phyloP scores from a whole-genome alignment of 768 basidiomycete species.

The Arthromyces matolae region DNA sequence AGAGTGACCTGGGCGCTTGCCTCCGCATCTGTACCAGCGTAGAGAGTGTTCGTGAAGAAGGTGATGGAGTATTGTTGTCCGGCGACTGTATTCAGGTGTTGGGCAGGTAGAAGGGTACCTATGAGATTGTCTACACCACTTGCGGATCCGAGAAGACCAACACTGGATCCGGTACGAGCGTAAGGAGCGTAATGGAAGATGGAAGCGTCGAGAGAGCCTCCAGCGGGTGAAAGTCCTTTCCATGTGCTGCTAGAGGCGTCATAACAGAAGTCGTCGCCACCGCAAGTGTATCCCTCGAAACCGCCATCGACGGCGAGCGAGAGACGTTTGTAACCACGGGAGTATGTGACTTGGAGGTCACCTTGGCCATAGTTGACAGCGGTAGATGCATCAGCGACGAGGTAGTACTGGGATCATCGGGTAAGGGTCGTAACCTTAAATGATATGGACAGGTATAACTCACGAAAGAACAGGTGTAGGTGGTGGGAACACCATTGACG shows the following conservation, averaged over 20 bases:
- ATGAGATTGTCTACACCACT: constrained; percentile 31
- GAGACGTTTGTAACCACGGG: constrained; percentile 43
- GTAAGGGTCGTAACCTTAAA: no score
- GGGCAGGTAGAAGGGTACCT: constrained; percentile 34
- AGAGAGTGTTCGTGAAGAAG: constrained; percentile 41
- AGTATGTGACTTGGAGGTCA: constrained; percentile 41
- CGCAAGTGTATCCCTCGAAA: constrained; percentile 41
- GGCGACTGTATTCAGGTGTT: constrained; percentile 30
- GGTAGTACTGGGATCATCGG: constrained; percentile 34
- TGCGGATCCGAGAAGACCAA: constrained; percentile 43
- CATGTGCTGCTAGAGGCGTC: constrained; percentile 33
- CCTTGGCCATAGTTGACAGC: constrained; percentile 47
- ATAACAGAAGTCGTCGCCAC: constrained; percentile 36
- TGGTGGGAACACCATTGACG: constrained; percentile 41
- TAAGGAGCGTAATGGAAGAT: constrained; percentile 41
- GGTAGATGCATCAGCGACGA: constrained; percentile 38
- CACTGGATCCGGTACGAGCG: constrained; percentile 37
- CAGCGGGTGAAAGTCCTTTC: constrained; percentile 33
- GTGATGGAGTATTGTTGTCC: constrained; percentile 37
- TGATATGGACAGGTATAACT: constrained; percentile 7
- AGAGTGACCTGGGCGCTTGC: constrained; percentile 35
- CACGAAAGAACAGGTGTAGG: constrained; percentile 49
- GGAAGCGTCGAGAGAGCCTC: constrained; percentile 39
- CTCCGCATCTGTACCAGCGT: constrained; percentile 31
- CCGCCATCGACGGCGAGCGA: constrained; percentile 37